phyloP scores from a whole-genome alignment of 164 flowering plant genomes.

The Hamamelis virginiana region DNA sequence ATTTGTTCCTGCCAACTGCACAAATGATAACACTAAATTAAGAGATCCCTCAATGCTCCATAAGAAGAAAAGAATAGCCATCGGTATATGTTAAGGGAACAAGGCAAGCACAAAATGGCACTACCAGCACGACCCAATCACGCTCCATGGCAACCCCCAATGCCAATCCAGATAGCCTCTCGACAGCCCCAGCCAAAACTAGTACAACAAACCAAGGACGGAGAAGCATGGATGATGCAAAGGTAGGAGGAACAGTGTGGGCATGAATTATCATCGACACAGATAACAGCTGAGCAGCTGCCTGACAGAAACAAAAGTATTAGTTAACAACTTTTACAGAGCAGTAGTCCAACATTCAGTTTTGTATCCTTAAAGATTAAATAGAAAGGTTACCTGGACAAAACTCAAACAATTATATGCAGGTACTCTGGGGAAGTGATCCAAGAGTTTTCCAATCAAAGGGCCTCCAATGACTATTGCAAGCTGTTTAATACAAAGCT shows the following conservation, averaged over 20 bases:
- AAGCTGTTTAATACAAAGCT: conserved; percentile 49
- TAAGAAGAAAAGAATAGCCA: not conserved
- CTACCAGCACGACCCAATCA: conserved; percentile 98
- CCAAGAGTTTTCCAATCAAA: conserved; percentile 85
- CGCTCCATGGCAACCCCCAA: conserved; percentile 92
- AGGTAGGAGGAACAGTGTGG: conserved; percentile 36
- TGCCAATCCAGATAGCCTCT: conserved; percentile 87
- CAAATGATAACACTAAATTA: conserved; percentile 3
- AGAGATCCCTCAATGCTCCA: conserved; percentile 1
- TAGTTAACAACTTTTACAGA: not conserved
- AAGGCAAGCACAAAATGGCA: conserved; percentile 6
- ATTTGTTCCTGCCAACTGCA: conserved; percentile 88
- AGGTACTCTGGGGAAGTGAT: conserved; percentile 79
- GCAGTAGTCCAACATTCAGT: conserved; percentile 10
- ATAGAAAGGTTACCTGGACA: conserved; percentile 59
- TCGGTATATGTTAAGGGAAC: conserved; percentile 1
- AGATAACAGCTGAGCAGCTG: conserved; percentile 87
- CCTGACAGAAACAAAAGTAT: conserved; percentile 46
- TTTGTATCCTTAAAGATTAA: not conserved
- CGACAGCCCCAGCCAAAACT: conserved; percentile 80
- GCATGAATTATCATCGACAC: conserved; percentile 90
- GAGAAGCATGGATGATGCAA: conserved; percentile 61
- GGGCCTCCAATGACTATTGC: conserved; percentile 87
- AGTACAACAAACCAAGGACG: conserved; percentile 87
- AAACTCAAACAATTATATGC: conserved; percentile 69